A percentile compares a stretch with the other conserved stretches of the same genome.
Conservation (phyloP, 305 asterid genomes). For the Ilex paraguariensis region DNA sequence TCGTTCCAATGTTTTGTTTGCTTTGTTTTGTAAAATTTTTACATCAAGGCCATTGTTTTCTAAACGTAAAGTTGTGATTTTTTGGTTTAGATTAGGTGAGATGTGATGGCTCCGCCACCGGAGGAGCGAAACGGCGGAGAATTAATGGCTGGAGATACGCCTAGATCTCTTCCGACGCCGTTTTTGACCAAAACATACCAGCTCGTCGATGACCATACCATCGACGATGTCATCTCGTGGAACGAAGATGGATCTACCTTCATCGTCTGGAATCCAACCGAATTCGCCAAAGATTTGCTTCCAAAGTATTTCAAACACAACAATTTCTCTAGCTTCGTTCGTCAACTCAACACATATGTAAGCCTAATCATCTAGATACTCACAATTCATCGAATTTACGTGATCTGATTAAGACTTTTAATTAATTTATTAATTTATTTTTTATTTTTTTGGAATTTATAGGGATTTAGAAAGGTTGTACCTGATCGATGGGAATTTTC, state of each 20-base stretch:
- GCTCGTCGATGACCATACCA: conserved; percentile 16
- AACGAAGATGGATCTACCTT: conserved; percentile 25
- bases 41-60: no score
- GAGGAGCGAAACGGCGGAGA: conserved; percentile 7
- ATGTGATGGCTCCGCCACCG: conserved; percentile 11
- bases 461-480: conserved; percentile 85
- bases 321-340: conserved; percentile 31
- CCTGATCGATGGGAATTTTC: conserved; percentile 91
- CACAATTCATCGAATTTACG: no score
- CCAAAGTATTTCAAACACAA: conserved; percentile 32
- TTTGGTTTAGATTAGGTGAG: conserved; percentile 3
- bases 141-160: conserved; percentile 10
- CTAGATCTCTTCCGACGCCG: conserved; percentile 25
- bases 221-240: conserved; percentile 29
- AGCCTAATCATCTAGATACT: background rate
- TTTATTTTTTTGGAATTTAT: background rate
- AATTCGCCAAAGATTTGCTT: conserved; percentile 25
- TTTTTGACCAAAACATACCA: conserved; percentile 27
- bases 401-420: no score
- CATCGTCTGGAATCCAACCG: conserved; percentile 28
- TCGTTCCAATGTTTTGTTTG: no score
- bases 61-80: background rate
- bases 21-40: no score
- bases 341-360: conserved; percentile 32
- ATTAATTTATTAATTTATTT: no score